Evolutionary conservation across 2,329 filamentous ascomycete species (phyloP), one percentile per base, ranked within the genome.

Genomic region (Scleromitrula shiraiana): DNA sequence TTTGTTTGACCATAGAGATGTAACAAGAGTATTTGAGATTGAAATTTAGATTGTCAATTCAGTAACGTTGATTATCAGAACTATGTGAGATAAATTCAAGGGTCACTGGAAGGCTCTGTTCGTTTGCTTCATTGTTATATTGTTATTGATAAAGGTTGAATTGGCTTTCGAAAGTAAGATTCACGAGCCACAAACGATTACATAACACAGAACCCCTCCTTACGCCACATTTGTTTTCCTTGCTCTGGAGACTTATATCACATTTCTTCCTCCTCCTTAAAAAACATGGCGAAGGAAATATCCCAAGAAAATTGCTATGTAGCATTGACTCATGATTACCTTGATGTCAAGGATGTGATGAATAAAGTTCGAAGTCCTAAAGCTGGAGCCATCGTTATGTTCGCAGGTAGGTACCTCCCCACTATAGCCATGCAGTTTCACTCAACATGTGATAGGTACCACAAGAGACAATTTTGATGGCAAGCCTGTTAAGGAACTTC

Each of bases 361-460:
- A 70, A 81, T 56, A 74, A 72, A 39, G 85, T 93, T 19, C 81
- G 84, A 55, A 86, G 78, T 57, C 81, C 83, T 17, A 76, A 80
- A 58, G 85, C 85, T 9, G 85, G 85, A 5, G 85, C 85, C 10
- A 83, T 88, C 41, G 84, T 90, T 8, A 61, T 89, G 27, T 90
- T 90, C 63, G 81, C 83, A 50, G 85, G 85, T 81, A 70, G 55
- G 66, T 35, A 22, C 39, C 47, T 50, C 40, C 22, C 37, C 22
- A 22, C 15, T 27, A 33, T 39, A 23, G 20, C 32, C 35, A 36
- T 52, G 41, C 36, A 35, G 19, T 41, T 10, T 36, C 37, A 37
- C 40, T 46, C 17, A 46, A 50, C 54, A 30, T 55, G 59, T 38
- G 51, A 58, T 42, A 85, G 84, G 85, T 46, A 89, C 84, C 1